phyloP scores from a whole-genome alignment of 306 rosid genomes.

The Cicer arietinum region DNA sequence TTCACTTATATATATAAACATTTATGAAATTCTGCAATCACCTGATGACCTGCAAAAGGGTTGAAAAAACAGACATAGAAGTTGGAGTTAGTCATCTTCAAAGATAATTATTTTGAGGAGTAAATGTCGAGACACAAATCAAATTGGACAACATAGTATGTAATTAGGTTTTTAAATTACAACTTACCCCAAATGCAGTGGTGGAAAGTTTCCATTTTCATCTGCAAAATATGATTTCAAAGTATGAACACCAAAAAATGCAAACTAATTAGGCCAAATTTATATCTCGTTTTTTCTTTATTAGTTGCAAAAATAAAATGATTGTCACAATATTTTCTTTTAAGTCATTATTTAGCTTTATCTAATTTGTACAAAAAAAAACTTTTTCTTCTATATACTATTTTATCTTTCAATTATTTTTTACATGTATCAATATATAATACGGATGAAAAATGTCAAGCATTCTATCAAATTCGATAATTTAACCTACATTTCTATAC shows the following conservation, averaged over 20 bases:
- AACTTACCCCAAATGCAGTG: constrained; percentile 55
- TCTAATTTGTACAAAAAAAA: too few relatives aligned
- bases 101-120: not conserved
- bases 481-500: too few relatives aligned
- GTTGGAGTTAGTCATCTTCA: constrained; percentile 38
- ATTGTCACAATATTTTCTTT: too few relatives aligned
- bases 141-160: not conserved
- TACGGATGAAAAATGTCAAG: too few relatives aligned
- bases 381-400: too few relatives aligned
- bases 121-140: constrained; percentile 28
- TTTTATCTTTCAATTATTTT: too few relatives aligned
- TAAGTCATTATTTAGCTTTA: not conserved
- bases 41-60: constrained; percentile 77
- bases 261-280: not conserved
- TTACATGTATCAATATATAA: too few relatives aligned
- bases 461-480: too few relatives aligned
- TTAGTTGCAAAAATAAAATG: not conserved
- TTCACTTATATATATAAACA: constrained; percentile 3
- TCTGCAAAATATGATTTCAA: constrained; percentile 55
- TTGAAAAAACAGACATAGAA: constrained; percentile 20
- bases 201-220: constrained; percentile 65
- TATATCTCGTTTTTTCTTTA: not conserved
- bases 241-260: constrained; percentile 26
- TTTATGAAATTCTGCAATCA: constrained; percentile 45
- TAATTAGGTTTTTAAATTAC: constrained; percentile 19